Percentiles rank a stretch among this genome's conserved stretches.
phyloP scores from a whole-genome alignment of 2,329 filamentous ascomycete genomes.

The Didymella lethalis region DNA sequence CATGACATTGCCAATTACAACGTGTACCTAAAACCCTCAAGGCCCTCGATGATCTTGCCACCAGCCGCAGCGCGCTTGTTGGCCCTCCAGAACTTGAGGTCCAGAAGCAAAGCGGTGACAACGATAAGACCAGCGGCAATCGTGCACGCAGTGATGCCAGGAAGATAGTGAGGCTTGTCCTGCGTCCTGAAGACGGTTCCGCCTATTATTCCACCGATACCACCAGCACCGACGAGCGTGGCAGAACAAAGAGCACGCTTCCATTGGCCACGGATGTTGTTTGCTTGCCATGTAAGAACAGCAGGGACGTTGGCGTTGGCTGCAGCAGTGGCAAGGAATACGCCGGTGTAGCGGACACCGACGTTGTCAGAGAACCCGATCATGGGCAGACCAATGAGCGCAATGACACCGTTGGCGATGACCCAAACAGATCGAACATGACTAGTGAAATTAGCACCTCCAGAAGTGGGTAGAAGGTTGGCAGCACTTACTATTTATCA shows the following conservation, averaged over 20 bases:
- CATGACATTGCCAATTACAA: slow-evolving; percentile 14
- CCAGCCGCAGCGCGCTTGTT: slow-evolving; percentile 52
- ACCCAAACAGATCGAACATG: slow-evolving; percentile 67
- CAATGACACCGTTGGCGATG: slow-evolving; percentile 69
- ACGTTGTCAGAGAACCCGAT: slow-evolving; percentile 71
- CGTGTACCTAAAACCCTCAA: slow-evolving; percentile 45
- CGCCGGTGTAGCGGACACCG: slow-evolving; percentile 64
- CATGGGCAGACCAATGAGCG: slow-evolving; percentile 73
- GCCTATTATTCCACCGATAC: slow-evolving; percentile 80
- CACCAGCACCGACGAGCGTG: slow-evolving; percentile 77
- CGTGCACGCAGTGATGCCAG: slow-evolving; percentile 50
- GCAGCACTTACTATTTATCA: slow-evolving; percentile 57
- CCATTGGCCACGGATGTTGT: slow-evolving; percentile 89
- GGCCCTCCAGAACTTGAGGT: slow-evolving; percentile 44
- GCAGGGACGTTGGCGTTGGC: slow-evolving; percentile 79
- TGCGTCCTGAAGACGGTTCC: slow-evolving; percentile 70
- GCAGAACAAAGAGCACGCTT: slow-evolving; percentile 82
- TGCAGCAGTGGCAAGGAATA: slow-evolving; percentile 76
- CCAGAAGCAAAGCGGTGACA: slow-evolving; percentile 42
- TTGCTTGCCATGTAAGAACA: slow-evolving; percentile 80
- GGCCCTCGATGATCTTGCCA: slow-evolving; percentile 51
- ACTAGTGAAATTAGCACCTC: background rate
- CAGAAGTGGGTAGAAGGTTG: no score
- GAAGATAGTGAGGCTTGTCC: slow-evolving; percentile 48
- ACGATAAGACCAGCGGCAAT: slow-evolving; percentile 48